Base-by-base conservation (phyloP, 768 basidiomycete species). In the Suillus americanus region DNA sequence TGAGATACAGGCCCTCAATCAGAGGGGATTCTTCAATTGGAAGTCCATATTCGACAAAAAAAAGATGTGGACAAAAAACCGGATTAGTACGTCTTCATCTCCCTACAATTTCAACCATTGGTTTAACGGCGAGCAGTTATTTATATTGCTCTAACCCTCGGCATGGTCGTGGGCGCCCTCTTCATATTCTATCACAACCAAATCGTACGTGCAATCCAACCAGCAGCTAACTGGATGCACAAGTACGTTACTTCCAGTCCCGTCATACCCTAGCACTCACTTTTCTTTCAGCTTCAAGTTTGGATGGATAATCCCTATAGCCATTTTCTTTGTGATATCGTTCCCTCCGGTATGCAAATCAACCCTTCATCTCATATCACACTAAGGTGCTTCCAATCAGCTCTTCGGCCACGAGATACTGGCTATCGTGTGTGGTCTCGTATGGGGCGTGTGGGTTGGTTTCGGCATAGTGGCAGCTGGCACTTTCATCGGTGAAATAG, bases 391-490 rank as follows among this genome's bases (percentile, higher is more conserved):
- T 41, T 63, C 5, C 66, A 3, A 69, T n/a, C 56, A 92, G 85
- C 85, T 97, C 20, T 95, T 95, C 70, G 95, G 95, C 6, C 95
- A 97, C 67, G 95, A 97, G 81, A 91, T 97, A 63, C 82, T 97
- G 46, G 92, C 92, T 28, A 84, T 96, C 41, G 80, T 97, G 8
- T 94, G 93, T 70, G 95, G 95, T 20, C 75, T 97, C 40, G 92
- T 97, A 3, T 97, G 94, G 93, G 94, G 93, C 3, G 79, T 95
- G 2, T 89, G 95, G 83, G 71, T 83, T 28, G 95, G 95, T 3
- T 97, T 97, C 69, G 95, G 78, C 0, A 96, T 97, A 71, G 92
- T 93, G 20, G 85, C 85, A 3, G 91, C 88, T 8, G 92, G 93
- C 0, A 95, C 94, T 0, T 87, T 94, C 69, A 53, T 95, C 0